Evolutionary conservation across 106 monocot genomes (phyloP).

Genomic region (Platanthera guangdongensis): DNA sequence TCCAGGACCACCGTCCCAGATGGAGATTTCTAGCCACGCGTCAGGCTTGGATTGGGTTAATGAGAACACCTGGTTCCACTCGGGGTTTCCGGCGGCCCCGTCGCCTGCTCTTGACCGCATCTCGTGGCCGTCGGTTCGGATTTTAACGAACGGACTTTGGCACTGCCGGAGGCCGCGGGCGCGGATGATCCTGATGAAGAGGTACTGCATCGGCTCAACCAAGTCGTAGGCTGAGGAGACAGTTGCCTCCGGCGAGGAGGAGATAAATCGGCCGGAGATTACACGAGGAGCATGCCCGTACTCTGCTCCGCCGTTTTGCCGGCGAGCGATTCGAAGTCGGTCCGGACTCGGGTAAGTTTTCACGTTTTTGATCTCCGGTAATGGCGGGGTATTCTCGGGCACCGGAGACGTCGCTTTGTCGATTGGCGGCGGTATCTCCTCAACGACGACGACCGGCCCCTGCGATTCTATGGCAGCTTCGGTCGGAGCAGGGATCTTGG

Average conservation of each 20-base stretch:
- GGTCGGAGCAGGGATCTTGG: slow-evolving; percentile 46
- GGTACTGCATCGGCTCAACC: slow-evolving; percentile 89
- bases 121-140: slow-evolving; percentile 42
- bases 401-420: slow-evolving; percentile 10
- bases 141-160: slow-evolving; percentile 67
- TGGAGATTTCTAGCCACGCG: slow-evolving; percentile 65
- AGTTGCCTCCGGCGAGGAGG: slow-evolving; percentile 22
- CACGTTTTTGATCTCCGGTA: slow-evolving; percentile 63
- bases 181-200: slow-evolving; percentile 74
- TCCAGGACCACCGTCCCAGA: slow-evolving; percentile 40
- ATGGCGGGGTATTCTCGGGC: background rate
- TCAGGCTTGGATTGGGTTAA: slow-evolving; percentile 55
- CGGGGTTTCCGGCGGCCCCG: slow-evolving; percentile 38
- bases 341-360: slow-evolving; percentile 28
- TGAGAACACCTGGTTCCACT: slow-evolving; percentile 87
- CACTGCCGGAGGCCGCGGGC: slow-evolving; percentile 50
- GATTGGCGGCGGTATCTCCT: slow-evolving; percentile 24
- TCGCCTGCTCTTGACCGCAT: slow-evolving; percentile 39
- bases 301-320: slow-evolving; percentile 14
- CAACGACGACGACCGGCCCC: slow-evolving; percentile 31
- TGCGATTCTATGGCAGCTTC: slow-evolving; percentile 81
- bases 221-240: slow-evolving; percentile 51
- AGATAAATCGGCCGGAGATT: slow-evolving; percentile 42
- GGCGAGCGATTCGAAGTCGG: slow-evolving; percentile 16
- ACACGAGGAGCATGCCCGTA: slow-evolving; percentile 20